Conservation (phyloP, 2,329 filamentous ascomycete species). For the Ascosphaera pollenicola region DNA sequence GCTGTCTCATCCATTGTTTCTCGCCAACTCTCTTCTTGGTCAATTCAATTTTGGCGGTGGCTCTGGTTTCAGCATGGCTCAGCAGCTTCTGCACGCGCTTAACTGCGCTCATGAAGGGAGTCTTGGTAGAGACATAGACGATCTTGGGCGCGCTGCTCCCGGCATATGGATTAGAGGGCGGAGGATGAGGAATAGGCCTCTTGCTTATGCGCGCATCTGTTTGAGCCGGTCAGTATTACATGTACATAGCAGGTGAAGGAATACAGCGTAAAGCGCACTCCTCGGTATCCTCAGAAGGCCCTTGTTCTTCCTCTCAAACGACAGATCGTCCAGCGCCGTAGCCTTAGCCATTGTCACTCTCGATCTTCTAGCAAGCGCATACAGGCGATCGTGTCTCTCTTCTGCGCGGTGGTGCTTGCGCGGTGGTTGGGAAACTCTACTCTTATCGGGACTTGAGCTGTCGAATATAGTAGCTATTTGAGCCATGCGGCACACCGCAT, state of each 20-base stretch:
- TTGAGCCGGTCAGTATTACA: not conserved
- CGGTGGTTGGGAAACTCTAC: no score
- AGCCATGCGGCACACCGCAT: no score
- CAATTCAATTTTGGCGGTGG: constrained; percentile 20
- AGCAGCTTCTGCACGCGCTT: constrained; percentile 37
- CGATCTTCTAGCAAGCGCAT: no score
- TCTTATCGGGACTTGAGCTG: no score
- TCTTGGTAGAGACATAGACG: constrained; percentile 32
- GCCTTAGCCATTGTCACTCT: not conserved
- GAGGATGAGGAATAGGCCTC: constrained; percentile 34
- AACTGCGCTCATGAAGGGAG: constrained; percentile 35
- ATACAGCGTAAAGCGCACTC: constrained; percentile 8
- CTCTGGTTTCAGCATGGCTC: constrained; percentile 28
- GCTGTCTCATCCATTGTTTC: constrained; percentile 12
- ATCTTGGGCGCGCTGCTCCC: constrained; percentile 27
- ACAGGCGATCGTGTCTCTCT: not conserved
- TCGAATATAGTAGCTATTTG: no score
- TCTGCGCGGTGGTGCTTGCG: no score
- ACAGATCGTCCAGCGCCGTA: constrained; percentile 8
- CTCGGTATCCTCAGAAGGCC: constrained; percentile 16
- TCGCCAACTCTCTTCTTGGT: constrained; percentile 12
- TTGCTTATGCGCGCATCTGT: constrained; percentile 28
- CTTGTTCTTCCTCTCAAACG: constrained; percentile 19
- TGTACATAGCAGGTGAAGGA: not conserved
- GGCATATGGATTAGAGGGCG: constrained; percentile 31